Evolutionary conservation across 768 basidiomycete species (phyloP), one percentile per base, ranked within the genome.

Genomic region (Tubosaeta sp.): DNA sequence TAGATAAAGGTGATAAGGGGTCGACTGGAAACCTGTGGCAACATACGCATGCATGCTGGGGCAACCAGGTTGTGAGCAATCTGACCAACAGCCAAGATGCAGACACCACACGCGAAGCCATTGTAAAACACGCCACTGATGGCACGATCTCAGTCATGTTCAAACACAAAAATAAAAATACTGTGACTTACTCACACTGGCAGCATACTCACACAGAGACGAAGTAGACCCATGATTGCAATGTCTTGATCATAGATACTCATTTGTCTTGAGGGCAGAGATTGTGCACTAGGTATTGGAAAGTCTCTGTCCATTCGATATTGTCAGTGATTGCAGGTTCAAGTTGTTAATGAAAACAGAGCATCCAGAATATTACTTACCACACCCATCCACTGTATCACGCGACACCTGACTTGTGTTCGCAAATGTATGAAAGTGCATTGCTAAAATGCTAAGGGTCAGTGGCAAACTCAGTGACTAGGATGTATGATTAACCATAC

Each of bases 401-500:
- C 54, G 60, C 2, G 71, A 75, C 46, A 48, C 72, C 0, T 57
- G 8, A 6, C 24, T 54, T 1, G 59, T 71, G 0, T 76, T 72
- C 51, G 50, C 25, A 3, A 24, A 44, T 8, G 53, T 51, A 11
- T 29, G 54, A 0, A 25, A 59, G 14, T 35, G 56, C 1, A 56
- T 77, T 22, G 59, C 60, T 7, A 61, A 64, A n/a, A 55, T 70
- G 56, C 51, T 70, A 13, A 52, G 60, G 52, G 64, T 69, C 4
- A 7, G 19, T 32, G 25, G 25, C 4, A 4, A 27, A 8, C 25
- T 4, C 25, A 27, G 4, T 27, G 8, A 27, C 25, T 27, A 27
- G 8, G 25, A 27, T 32, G 6, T 16, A 6, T 21, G 19, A 31
- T 32, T 6, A 32, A 3, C 45, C 13, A 9, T n/a, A n/a, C n/a